These are phyloP conservation scores for Limnanthes douglasii DNA, from an alignment of 345 rosid genomes.

Conservation along the genomic window DNA sequence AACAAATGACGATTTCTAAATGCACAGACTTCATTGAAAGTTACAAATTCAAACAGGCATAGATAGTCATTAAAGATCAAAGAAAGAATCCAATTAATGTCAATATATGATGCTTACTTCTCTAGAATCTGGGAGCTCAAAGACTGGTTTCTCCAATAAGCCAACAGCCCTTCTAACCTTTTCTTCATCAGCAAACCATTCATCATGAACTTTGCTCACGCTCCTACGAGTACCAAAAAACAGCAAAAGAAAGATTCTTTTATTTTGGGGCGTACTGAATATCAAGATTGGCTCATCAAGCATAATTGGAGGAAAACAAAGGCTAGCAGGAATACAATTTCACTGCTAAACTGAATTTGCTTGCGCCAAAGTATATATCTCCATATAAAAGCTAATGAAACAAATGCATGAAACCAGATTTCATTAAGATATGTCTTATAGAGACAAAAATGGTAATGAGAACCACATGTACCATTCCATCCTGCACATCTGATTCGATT, in stretches of 20 bases:
- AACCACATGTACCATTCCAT: too few species aligned
- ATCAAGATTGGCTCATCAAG: neutral
- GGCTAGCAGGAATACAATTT: neutral
- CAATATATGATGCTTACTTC: conserved; percentile 24
- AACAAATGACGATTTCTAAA: conserved; percentile 1
- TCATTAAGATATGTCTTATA: too few species aligned
- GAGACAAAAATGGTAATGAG: too few species aligned
- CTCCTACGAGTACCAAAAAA: conserved; percentile 26
- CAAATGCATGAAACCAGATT: too few species aligned
- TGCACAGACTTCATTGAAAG: neutral
- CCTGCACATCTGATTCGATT: too few species aligned
- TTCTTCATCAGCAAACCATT: conserved; percentile 86
- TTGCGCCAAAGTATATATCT: too few species aligned
- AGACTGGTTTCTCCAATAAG: conserved; percentile 36
- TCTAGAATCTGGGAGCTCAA: conserved; percentile 20
- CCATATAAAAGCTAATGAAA: too few species aligned
- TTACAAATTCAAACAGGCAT: neutral
- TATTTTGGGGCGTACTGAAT: neutral
- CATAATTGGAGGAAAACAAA: too few species aligned
- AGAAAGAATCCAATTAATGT: too few species aligned
- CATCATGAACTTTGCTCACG: conserved; percentile 68
- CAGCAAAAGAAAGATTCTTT: neutral
- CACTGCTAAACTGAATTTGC: neutral
- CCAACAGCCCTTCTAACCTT: conserved; percentile 62
- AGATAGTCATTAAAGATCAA: too few species aligned